Conservation (phyloP, 306 rosid genomes). For the Cucurbita ficifolia region DNA sequence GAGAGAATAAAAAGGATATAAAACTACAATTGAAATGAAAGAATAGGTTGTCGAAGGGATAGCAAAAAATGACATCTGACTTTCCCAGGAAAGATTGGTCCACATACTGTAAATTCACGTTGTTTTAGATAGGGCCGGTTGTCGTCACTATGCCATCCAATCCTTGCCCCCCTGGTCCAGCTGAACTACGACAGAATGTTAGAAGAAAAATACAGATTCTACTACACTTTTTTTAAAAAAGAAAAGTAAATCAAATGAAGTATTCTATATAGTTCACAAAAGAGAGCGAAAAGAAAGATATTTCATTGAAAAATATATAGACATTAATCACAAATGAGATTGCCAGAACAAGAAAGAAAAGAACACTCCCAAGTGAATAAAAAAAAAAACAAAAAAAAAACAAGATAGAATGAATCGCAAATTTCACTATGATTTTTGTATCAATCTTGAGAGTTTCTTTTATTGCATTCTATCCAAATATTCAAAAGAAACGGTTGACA, state of each 20-base stretch:
- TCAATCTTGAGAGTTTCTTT: neutral
- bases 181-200: conserved; percentile 22
- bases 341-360: neutral
- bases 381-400: neutral
- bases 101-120: conserved; percentile 65
- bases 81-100: neutral
- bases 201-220: neutral
- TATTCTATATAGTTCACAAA: neutral
- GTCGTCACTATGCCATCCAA: conserved; percentile 97
- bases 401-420: neutral
- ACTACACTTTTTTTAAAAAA: neutral
- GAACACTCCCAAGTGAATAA: neutral
- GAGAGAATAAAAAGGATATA: neutral
- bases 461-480: neutral
- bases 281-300: neutral
- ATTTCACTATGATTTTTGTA: neutral
- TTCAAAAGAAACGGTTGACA: neutral
- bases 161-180: conserved; percentile 76
- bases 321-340: neutral
- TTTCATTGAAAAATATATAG: neutral
- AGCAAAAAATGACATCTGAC: neutral
- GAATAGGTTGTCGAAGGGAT: neutral
- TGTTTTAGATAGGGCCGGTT: conserved; percentile 77
- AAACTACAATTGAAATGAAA: neutral
- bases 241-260: neutral